Evolutionary conservation across 2,329 filamentous ascomycete species (phyloP), one percentile per base, ranked within the genome.

Genomic region (Trichoderma brevicompactum): DNA sequence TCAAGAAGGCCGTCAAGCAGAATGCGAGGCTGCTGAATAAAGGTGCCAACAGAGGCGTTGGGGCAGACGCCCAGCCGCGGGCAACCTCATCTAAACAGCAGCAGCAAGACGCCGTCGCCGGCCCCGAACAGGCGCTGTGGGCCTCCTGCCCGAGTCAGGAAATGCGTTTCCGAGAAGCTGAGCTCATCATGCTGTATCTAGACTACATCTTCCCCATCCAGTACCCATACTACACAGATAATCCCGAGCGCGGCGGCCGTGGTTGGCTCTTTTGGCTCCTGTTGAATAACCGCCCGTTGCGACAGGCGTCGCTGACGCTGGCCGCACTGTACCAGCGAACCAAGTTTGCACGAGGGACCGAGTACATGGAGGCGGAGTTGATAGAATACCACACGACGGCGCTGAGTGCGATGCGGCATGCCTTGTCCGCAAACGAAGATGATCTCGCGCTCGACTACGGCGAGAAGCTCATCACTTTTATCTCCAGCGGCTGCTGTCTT

Each of bases 121-220:
- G 48, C 17, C 40, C 49, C 28, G 49, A 54, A 19, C 23, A 50
- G 59, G 48, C 59, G 38, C 41, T 63, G 59, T 63, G 59, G 59
- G 59, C 49, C 59, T 44, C 59, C 6, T 63, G 49, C 40, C 59
- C 59, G 17, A 63, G 48, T 63, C 49, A 53, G 59, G 59, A 63
- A 54, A 54, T 63, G 48, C 59, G 59, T 10, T 63, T 36, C 49
- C 59, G 59, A 7, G 59, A 63, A 43, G 59, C 59, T n/a, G 59
- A 63, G 46, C 59, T 63, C 59, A 63, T 63, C 49, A 63, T 63
- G 59, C 49, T 63, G n/a, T 63, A 63, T 34, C 32, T 63, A 49
- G 59, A 63, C 59, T 63, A 63, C 49, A 63, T 63, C 59, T 63
- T 63, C 49, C 50, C 13, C 23, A 63, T 63, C 13, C 59, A 63